Evolutionary conservation across 2,329 filamentous ascomycete species (phyloP), one percentile per base, ranked within the genome.

Genomic region (Diplocarpon rosae): DNA sequence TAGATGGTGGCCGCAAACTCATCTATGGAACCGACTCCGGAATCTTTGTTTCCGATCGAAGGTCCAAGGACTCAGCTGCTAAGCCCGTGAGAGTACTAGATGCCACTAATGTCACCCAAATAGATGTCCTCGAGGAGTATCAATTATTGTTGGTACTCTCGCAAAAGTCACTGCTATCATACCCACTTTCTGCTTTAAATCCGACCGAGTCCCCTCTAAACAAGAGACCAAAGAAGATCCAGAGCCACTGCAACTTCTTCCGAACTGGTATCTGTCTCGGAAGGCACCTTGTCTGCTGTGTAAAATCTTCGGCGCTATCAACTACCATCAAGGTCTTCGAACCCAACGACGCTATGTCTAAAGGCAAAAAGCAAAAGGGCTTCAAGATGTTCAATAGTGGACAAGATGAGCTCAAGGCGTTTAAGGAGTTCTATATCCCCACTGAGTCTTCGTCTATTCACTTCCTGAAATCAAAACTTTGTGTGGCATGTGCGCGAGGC

Each of bases 271-370:
- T 95, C 58, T 96, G 92, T 61, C 75, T 95, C 48, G 89, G 92
- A 29, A 78, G 92, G 50, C 92, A 96, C 62, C 72, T 98, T 43
- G 92, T 98, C 27, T 96, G 90, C 66, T 93, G 87, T 56, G 92
- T 96, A 59, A 96, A 95, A 69, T 94, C 87, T 33, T 90, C 85
- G 14, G 85, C 89, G 2, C 70, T 96, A 28, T 95, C 87, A 42
- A 94, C 87, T 12, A 96, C 90, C 1, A 95, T 98, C 70, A 96
- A 96, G 67, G 92, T 96, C n/a, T 96, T 87, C 65, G 90, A 98
- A 66, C 92, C 92, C 1, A 95, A 94, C 67, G 92, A 96, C 62
- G 84, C 87, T 50, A 83, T 94, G 73, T 83, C 84, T 43, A 92
- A 89, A 69, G 86, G 85, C 47, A 93, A 92, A 70, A 95, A 93